Conservation (phyloP, 2,329 filamentous ascomycete genomes). For the Lachnellula subtilissima region DNA sequence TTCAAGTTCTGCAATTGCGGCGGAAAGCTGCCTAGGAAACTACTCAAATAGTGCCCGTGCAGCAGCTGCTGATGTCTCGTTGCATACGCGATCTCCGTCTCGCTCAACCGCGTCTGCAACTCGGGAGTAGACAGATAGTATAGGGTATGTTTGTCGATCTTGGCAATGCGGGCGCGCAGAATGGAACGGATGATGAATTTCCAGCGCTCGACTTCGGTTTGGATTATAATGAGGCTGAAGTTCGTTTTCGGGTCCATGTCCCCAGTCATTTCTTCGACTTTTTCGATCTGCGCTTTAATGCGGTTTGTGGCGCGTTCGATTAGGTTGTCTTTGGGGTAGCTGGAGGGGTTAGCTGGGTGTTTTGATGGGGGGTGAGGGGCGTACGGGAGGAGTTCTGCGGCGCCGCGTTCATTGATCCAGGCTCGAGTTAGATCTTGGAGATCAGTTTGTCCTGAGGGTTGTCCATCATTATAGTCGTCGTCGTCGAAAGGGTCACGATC, state of each 20-base stretch:
- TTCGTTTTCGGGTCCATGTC: constrained; percentile 87
- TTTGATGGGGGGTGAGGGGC: constrained; percentile 16
- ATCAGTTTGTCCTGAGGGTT: constrained; percentile 69
- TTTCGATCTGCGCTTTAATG: constrained; percentile 64
- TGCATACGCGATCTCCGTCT: constrained; percentile 75
- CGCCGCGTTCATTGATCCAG: constrained; percentile 88
- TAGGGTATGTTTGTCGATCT: constrained; percentile 75
- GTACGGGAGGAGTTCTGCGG: constrained; percentile 83
- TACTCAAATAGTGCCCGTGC: constrained; percentile 76
- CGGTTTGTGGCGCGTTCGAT: constrained; percentile 77
- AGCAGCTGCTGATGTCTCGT: constrained; percentile 80
- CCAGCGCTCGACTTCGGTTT: constrained; percentile 91
- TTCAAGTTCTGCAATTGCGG: constrained; percentile 75
- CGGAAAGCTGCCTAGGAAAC: constrained; percentile 82
- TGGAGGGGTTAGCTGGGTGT: constrained; percentile 26
- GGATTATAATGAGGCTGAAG: constrained; percentile 88
- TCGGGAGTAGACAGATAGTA: constrained; percentile 61
- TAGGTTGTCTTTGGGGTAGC: constrained; percentile 64
- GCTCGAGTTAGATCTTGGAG: constrained; percentile 84
- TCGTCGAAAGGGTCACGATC: constrained; percentile 40
- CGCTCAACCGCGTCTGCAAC: constrained; percentile 61
- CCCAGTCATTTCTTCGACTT: constrained; percentile 71
- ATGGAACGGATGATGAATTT: constrained; percentile 86
- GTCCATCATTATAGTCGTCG: constrained; percentile 44
- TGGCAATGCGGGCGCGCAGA: constrained; percentile 77